These are phyloP conservation scores for Dothistroma pini DNA, from an alignment of 2,329 filamentous ascomycete species.

Conservation along the genomic window DNA sequence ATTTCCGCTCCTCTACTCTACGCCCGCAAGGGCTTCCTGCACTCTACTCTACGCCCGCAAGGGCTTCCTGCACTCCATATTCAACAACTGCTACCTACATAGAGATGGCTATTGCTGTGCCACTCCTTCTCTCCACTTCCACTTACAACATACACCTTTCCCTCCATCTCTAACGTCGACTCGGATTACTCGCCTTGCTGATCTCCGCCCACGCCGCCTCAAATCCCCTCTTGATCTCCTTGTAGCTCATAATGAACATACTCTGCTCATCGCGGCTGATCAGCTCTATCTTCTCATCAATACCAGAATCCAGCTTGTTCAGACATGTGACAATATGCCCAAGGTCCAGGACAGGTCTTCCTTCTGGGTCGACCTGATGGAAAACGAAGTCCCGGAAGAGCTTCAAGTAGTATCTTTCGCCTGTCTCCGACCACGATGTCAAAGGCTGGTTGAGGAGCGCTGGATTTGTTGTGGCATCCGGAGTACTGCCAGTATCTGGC, in stretches of 20 bases:
- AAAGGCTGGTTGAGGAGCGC: conserved; percentile 32
- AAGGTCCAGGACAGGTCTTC: conserved; percentile 77
- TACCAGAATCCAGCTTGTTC: conserved; percentile 89
- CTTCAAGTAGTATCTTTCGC: conserved; percentile 87
- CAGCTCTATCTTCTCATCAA: conserved; percentile 79
- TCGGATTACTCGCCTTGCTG: conserved; percentile 24
- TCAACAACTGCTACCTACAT: neutral
- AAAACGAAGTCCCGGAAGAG: conserved; percentile 97
- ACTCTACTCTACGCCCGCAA: neutral
- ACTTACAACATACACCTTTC: no score
- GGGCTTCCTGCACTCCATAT: neutral
- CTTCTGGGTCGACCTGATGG: conserved; percentile 85
- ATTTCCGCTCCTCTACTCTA: neutral
- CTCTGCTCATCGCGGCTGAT: conserved; percentile 89
- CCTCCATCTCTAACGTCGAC: neutral
- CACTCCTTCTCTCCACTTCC: neutral
- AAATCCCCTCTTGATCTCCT: conserved; percentile 70
- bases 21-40: neutral
- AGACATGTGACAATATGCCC: conserved; percentile 82
- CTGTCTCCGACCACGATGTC: conserved; percentile 76
- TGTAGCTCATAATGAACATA: conserved; percentile 82
- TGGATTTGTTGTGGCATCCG: conserved; percentile 31
- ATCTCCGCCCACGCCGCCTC: conserved; percentile 61
- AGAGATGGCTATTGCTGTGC: neutral
- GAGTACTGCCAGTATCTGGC: conserved; percentile 59